Evolutionary conservation across 306 rosid species (phyloP).

Genomic region (Lathyrus sativus): DNA sequence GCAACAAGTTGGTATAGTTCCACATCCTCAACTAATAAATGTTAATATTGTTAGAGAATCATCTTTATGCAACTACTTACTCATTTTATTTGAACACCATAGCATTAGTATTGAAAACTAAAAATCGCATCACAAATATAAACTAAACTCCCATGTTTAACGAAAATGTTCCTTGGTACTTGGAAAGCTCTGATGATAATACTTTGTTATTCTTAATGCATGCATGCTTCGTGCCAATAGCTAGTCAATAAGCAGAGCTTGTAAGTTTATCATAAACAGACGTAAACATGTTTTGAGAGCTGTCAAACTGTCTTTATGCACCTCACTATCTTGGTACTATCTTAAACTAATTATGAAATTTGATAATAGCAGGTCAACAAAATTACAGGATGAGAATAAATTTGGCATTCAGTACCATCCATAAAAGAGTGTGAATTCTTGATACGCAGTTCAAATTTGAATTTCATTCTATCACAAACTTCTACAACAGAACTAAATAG

Average conservation of each 20-base stretch:
- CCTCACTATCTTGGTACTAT: background rate
- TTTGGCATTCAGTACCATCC: slow-evolving; percentile 13
- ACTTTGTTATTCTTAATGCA: background rate
- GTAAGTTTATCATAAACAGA: background rate
- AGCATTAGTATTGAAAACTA: too few species aligned
- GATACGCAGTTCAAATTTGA: slow-evolving; percentile 30
- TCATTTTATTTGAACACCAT: too few species aligned
- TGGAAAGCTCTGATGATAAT: background rate
- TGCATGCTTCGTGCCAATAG: background rate
- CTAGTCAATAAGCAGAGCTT: background rate
- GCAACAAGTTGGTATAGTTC: too few species aligned
- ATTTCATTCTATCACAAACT: slow-evolving; percentile 35
- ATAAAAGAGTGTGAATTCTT: slow-evolving; percentile 29
- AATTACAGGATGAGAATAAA: slow-evolving; percentile 9
- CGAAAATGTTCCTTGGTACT: background rate
- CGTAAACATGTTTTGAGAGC: slow-evolving; percentile 2
- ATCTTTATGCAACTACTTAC: too few species aligned
- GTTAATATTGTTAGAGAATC: too few species aligned
- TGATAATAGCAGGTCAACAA: slow-evolving; percentile 11
- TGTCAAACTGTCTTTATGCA: background rate
- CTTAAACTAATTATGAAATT: slow-evolving; percentile 16
- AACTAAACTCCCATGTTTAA: background rate
- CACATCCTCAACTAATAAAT: too few species aligned
- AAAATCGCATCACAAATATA: background rate
- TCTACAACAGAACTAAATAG: slow-evolving; percentile 42